Conservation (phyloP, 768 basidiomycete species). For the Suillus occidentalis region DNA sequence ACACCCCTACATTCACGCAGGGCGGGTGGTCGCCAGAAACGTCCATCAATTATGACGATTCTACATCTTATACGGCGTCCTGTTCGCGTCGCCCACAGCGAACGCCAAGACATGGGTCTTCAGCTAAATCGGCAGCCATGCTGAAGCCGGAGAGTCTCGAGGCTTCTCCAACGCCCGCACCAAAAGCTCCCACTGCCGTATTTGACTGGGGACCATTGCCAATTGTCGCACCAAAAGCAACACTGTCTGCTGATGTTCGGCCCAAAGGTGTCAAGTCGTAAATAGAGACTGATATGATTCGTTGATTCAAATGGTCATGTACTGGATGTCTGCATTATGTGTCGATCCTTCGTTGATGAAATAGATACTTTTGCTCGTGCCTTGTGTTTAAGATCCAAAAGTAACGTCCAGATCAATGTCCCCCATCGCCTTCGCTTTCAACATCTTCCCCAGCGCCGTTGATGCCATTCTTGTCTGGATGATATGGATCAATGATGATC, state of each 20-base stretch:
- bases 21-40: conserved; percentile 23
- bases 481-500: conserved; percentile 63
- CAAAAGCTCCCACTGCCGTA: conserved; percentile 1
- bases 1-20: conserved; percentile 17
- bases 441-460: conserved; percentile 17
- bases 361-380: conserved; percentile 2
- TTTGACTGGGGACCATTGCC: conserved; percentile 27
- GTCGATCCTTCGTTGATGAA: not conserved
- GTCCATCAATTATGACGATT: conserved; percentile 18
- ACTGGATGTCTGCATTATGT: not conserved
- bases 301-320: not conserved
- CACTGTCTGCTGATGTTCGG: conserved; percentile 16
- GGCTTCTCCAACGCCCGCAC: not conserved
- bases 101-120: conserved; percentile 5
- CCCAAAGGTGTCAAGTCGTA: not conserved
- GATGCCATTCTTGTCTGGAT: conserved; percentile 11
- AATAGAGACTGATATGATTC: not conserved
- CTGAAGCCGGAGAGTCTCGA: conserved; percentile 3
- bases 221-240: conserved; percentile 13
- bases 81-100: conserved; percentile 19
- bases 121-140: conserved; percentile 1
- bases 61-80: conserved; percentile 14
- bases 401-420: not conserved
- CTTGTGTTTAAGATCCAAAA: not conserved
- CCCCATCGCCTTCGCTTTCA: conserved; percentile 12